A percentile compares a stretch with the other conserved stretches of the same genome.
phyloP scores from a whole-genome alignment of 2,329 filamentous ascomycete genomes.

The Aspergillus bombycis region DNA sequence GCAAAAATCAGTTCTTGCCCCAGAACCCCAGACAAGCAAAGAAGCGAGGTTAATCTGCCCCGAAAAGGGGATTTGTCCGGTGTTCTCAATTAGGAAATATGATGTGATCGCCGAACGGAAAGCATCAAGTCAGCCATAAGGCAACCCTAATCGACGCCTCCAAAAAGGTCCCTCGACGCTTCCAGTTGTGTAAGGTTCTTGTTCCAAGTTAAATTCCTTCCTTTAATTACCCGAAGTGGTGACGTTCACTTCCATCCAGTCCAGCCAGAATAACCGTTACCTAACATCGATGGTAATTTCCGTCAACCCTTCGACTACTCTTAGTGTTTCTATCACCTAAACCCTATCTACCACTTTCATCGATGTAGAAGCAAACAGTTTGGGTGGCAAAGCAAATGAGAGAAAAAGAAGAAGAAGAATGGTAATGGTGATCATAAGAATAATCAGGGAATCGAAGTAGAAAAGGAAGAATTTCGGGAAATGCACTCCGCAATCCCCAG shows the following conservation, averaged over 20 bases:
- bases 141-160: not conserved
- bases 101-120: constrained; percentile 1
- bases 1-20: not conserved
- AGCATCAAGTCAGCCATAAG: not conserved
- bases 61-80: not conserved
- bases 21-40: too few species aligned
- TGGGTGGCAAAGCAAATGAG: not conserved
- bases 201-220: too few species aligned
- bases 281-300: not conserved
- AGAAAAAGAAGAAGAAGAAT: too few species aligned
- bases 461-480: constrained; percentile 17
- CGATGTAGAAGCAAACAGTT: not conserved
- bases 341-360: not conserved
- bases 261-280: not conserved
- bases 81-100: constrained; percentile 1
- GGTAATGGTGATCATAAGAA: too few species aligned
- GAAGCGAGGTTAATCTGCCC: not conserved
- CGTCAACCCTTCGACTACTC: not conserved
- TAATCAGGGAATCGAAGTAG: not conserved
- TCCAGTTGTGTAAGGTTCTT: not conserved
- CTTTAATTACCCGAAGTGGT: not conserved
- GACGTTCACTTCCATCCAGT: not conserved
- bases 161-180: not conserved
- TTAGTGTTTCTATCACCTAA: not conserved
- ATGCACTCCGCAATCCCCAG: constrained; percentile 23